Evolutionary conservation across 2,329 filamentous ascomycete genomes (phyloP).

Genomic region (Dothistroma septosporum): DNA sequence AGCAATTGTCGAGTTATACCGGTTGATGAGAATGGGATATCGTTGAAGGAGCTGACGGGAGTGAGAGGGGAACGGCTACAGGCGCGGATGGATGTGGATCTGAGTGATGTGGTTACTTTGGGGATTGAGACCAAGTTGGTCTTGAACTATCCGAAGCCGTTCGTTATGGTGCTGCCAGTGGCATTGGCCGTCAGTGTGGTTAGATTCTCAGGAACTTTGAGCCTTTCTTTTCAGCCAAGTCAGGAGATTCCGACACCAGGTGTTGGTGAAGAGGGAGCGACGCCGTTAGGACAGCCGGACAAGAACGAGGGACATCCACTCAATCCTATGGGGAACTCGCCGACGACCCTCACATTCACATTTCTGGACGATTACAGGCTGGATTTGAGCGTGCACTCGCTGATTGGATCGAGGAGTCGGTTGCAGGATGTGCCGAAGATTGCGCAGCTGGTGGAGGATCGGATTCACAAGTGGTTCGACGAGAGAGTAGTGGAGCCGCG

Average conservation of each 20-base stretch:
- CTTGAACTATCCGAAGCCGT: slow-evolving; percentile 88
- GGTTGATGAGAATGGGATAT: slow-evolving; percentile 70
- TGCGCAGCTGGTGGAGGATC: slow-evolving; percentile 73
- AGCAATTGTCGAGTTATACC: slow-evolving; percentile 96
- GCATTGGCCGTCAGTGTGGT: slow-evolving; percentile 88
- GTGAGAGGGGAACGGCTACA: slow-evolving; percentile 70
- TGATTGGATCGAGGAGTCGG: slow-evolving; percentile 73
- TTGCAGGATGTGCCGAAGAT: slow-evolving; percentile 86
- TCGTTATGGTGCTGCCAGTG: slow-evolving; percentile 85
- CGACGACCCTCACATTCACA: slow-evolving; percentile 86
- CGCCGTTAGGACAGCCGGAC: slow-evolving; percentile 21
- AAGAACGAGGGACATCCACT: slow-evolving; percentile 34
- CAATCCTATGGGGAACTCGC: slow-evolving; percentile 42
- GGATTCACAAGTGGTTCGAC: slow-evolving; percentile 82
- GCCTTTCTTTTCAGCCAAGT: slow-evolving; percentile 84
- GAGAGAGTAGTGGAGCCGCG: slow-evolving; percentile 79
- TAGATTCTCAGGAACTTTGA: slow-evolving; percentile 89
- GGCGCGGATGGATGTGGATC: slow-evolving; percentile 92
- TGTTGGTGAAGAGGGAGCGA: slow-evolving; percentile 21
- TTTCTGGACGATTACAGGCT: slow-evolving; percentile 86
- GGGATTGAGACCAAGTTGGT: slow-evolving; percentile 91
- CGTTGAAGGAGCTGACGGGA: slow-evolving; percentile 43
- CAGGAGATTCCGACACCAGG: slow-evolving; percentile 33
- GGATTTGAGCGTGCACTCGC: slow-evolving; percentile 74
- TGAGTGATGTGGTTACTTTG: slow-evolving; percentile 92